Evolutionary conservation across 768 basidiomycete species (phyloP).

Genomic region (Lanmaoa pseudosensibilis): DNA sequence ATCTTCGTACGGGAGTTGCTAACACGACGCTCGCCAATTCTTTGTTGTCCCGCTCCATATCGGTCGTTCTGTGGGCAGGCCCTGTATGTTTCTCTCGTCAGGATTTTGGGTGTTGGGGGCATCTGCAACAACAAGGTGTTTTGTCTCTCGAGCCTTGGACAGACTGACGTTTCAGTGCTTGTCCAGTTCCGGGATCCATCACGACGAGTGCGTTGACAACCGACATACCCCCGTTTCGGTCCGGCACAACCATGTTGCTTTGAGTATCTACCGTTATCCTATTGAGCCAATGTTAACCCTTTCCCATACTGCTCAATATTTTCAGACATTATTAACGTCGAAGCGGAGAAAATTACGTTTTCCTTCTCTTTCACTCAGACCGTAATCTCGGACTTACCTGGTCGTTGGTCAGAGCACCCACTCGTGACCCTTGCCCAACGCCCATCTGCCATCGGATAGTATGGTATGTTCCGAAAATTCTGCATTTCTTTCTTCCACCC

Average conservation of each 20-base stretch:
- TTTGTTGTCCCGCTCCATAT: background rate
- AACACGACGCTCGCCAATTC: background rate
- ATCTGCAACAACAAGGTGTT: background rate
- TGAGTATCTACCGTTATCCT: background rate
- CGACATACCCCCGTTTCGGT: background rate
- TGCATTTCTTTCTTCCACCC: background rate
- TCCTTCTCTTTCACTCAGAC: background rate
- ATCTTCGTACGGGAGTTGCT: slow-evolving; percentile 6
- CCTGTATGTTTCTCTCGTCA: background rate
- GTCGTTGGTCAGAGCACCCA: background rate
- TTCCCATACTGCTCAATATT: background rate
- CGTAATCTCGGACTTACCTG: background rate
- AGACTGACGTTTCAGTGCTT: background rate
- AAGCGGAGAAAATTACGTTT: background rate
- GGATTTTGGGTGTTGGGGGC: background rate
- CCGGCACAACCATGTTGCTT: background rate
- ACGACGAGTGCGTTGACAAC: slow-evolving; percentile 22
- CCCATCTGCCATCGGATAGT: background rate
- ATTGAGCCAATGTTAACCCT: background rate
- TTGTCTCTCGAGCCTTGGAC: background rate
- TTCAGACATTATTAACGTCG: background rate
- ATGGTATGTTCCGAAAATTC: background rate
- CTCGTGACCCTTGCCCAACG: background rate
- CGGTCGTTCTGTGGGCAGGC: background rate
- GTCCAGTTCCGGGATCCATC: slow-evolving; percentile 3